Evolutionary conservation across 352 stramenopile genomes (phyloP).

Genomic region (Globisporangium nodosum): DNA sequence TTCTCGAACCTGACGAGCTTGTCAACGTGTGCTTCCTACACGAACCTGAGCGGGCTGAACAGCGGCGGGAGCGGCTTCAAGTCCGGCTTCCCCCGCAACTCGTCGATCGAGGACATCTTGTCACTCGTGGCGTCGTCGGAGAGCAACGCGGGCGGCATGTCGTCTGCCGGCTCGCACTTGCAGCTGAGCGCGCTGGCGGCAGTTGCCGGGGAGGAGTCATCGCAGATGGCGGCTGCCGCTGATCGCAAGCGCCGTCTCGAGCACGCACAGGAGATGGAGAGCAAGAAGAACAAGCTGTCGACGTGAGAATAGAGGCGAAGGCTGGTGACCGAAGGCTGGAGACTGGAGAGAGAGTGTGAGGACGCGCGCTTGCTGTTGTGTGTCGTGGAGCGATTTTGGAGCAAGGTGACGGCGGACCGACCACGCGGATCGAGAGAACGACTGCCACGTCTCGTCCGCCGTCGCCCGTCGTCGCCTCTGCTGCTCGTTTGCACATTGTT

Average conservation of each 20-base stretch:
- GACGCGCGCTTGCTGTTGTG: not conserved
- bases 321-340: not conserved
- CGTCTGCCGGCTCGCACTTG: slow-evolving; percentile 48
- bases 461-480: not conserved
- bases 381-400: not conserved
- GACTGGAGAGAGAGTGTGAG: slow-evolving; percentile 3
- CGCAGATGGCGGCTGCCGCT: slow-evolving; percentile 28
- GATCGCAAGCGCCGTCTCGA: slow-evolving; percentile 63
- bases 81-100: slow-evolving; percentile 71
- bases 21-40: slow-evolving; percentile 64
- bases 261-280: slow-evolving; percentile 20
- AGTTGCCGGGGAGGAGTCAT: slow-evolving; percentile 61
- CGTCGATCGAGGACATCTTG: slow-evolving; percentile 84
- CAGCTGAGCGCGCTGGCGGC: slow-evolving; percentile 62
- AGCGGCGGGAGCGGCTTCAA: slow-evolving; percentile 22
- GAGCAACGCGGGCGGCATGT: slow-evolving; percentile 35
- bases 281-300: slow-evolving; percentile 58
- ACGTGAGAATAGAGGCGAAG: slow-evolving; percentile 18
- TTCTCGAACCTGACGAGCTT: slow-evolving; percentile 68
- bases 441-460: not conserved
- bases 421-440: not conserved
- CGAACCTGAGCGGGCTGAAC: slow-evolving; percentile 61
- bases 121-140: slow-evolving; percentile 79
- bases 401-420: not conserved
- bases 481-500: not conserved